Base-by-base conservation (phyloP, 1,284 basidiomycete species). In the Melampsora americana region DNA sequence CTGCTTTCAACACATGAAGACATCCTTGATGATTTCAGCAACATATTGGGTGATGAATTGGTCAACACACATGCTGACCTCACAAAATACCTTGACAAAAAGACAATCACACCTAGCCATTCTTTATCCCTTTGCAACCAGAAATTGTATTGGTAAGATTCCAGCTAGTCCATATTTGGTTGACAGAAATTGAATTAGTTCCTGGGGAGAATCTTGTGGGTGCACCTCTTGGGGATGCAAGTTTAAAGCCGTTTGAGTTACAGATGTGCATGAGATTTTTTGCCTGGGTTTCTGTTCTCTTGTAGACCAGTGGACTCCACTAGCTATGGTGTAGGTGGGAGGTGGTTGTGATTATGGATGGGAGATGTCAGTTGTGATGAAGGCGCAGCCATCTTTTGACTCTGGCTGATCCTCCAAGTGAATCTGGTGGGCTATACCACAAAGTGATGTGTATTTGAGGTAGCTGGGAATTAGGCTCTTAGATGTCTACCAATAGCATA, bases 81-180 rank as follows among this genome's bases (percentile, higher is more conserved):
- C 35, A 35, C 35, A 35, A 35, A 9, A 35, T 35, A 35, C 35
- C 35, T 35, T 9, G 35, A 35, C 35, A 35, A 3, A 9, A 35
- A 35, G 9, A 35, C 35, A 9, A 35, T 35, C 35, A 9, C 35
- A 35, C 35, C 35, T 35, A 35, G 44, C 64, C 64, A 48, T 72
- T 50, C 9, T 11, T 48, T 20, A 48, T 11, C 11, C 11, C 20
- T 48, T 48, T 20, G 46, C 46, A 48, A 11, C 20, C 20, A 48
- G 11, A 20, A 20, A 48, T 20, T 20, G 11, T 48, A 11, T 11
- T 11, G 20, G 46, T 48, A 11, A 48, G 46, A 20, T 11, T 11
- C 11, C 20, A 48, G n/a, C 59, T 69, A 12, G 53, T 4, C 67
- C 67, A 69, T 16, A 59, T 69, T 26, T 56, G 32, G 39, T 69